These are phyloP conservation scores for Nitzschia inconspicua DNA, from an alignment of 108 stramenopile species.

Conservation along the genomic window DNA sequence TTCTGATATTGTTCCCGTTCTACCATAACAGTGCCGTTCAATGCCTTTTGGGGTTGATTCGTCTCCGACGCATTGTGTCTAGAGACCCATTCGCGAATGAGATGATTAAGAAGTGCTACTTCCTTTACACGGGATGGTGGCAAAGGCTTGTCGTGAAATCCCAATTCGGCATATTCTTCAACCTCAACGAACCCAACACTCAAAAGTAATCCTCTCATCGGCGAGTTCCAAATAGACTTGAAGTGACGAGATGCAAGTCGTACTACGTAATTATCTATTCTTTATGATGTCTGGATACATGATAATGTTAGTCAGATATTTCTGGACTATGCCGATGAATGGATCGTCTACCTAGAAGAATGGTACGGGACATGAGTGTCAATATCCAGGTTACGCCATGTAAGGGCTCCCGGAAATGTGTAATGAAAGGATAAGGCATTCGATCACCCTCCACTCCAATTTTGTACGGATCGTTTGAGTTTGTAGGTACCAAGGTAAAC, in stretches of 20 bases:
- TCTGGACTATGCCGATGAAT: conserved; percentile 31
- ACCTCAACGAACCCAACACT: conserved; percentile 65
- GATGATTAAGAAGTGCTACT: conserved; percentile 35
- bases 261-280: conserved; percentile 66
- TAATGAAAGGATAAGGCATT: conserved; percentile 33
- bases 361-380: conserved; percentile 44
- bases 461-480: conserved; percentile 7
- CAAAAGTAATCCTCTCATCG: conserved; percentile 53
- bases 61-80: too few species aligned
- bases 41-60: too few species aligned
- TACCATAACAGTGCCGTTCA: too few species aligned
- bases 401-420: conserved; percentile 15
- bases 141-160: conserved; percentile 23
- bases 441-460: conserved; percentile 29
- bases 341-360: conserved; percentile 12
- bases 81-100: conserved; percentile 37
- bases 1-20: too few species aligned
- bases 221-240: conserved; percentile 51
- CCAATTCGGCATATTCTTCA: conserved; percentile 49
- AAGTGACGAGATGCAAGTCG: conserved; percentile 41
- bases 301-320: conserved; percentile 62
- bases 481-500: conserved; percentile 34
- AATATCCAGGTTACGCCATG: conserved; percentile 54
- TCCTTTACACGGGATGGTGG: conserved; percentile 42
- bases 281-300: conserved; percentile 45